Evolutionary conservation across 345 rosid genomes (phyloP), one percentile per base, ranked within the genome.

Genomic region (Eucalyptus sp.): DNA sequence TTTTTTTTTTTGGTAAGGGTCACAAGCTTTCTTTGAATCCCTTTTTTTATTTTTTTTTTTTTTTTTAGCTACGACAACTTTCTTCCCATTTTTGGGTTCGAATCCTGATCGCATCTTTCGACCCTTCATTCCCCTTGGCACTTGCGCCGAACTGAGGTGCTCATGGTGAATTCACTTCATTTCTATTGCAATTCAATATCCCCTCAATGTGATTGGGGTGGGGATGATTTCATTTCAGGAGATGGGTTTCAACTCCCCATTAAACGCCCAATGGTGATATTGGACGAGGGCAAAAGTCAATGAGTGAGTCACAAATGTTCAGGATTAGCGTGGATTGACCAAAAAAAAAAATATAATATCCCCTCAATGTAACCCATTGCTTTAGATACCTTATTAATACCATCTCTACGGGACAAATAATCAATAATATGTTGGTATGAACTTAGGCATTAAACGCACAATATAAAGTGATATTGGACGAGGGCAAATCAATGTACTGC

Each of bases 41-140:
- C 5, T 27, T 62, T 27, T 2, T 12, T 27, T 10, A n/a, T n/a
- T 24, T 11, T 33, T 33, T 33, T 5, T 10, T 27, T 62, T 27
- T 2, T 12, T 27, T 10, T 24, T 11, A 4, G 31, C 15, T 29
- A 27, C 0, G 68, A 1, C 33, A 29, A 62, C 31, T 29, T 62
- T 13, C 8, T 62, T 29, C 31, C 71, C 33, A 29, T 62, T 62
- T 62, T 62, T 13, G 33, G 68, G 33, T 29, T 62, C 1, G 5
- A 62, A 62, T 0, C 37, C 8, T 62, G 1, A 29, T 62, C 0
- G 4, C 8, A 15, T 62, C 31, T 13, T 0, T 29, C 0, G 7
- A 62, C 17, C 16, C 4, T 62, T 29, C 17, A 62, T 29, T 62
- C 5, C 33, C 33, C 33, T 13, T 29, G 54, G 54, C 20, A 51